A percentile compares a stretch with the other conserved stretches of the same genome.
These are phyloP conservation scores for Yamadazyma triangularis DNA, from an alignment of 1,139 yeast species.

Conservation along the genomic window DNA sequence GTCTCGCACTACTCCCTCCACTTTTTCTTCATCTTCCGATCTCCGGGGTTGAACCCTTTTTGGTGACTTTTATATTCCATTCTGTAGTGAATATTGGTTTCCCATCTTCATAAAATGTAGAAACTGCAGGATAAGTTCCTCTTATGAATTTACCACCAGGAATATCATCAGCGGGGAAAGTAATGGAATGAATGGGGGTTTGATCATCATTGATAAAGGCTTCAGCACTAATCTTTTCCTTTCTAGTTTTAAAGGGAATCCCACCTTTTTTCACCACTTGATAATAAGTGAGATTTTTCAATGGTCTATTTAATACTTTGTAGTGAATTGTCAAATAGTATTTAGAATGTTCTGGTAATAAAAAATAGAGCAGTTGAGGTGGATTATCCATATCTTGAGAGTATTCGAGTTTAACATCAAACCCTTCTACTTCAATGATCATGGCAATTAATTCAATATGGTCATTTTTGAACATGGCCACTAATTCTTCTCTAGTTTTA, in stretches of 20 bases:
- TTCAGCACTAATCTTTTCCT: constrained; percentile 17
- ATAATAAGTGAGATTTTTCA: constrained; percentile 24
- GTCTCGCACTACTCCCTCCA: no score
- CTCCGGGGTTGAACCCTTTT: constrained; percentile 20
- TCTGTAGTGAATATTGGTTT: constrained; percentile 19
- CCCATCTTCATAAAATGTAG: constrained; percentile 25
- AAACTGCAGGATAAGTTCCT: constrained; percentile 27
- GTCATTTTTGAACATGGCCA: constrained; percentile 16
- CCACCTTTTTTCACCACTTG: constrained; percentile 32
- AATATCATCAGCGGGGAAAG: constrained; percentile 27
- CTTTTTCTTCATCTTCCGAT: constrained; percentile 13
- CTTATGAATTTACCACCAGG: constrained; percentile 34
- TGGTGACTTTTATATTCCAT: constrained; percentile 26
- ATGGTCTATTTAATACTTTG: constrained; percentile 20
- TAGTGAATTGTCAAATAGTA: constrained; percentile 27
- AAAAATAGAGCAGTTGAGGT: constrained; percentile 25
- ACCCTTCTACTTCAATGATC: constrained; percentile 25
- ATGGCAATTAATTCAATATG: constrained; percentile 22
- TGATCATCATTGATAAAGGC: constrained; percentile 16
- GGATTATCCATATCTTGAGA: constrained; percentile 22
- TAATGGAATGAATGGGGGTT: constrained; percentile 14
- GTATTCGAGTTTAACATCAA: constrained; percentile 19
- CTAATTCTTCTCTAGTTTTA: constrained; percentile 8
- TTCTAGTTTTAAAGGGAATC: constrained; percentile 24
- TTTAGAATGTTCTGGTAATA: constrained; percentile 28